phyloP scores from a whole-genome alignment of 2,329 filamentous ascomycete species.

The Aspergillus sp. region DNA sequence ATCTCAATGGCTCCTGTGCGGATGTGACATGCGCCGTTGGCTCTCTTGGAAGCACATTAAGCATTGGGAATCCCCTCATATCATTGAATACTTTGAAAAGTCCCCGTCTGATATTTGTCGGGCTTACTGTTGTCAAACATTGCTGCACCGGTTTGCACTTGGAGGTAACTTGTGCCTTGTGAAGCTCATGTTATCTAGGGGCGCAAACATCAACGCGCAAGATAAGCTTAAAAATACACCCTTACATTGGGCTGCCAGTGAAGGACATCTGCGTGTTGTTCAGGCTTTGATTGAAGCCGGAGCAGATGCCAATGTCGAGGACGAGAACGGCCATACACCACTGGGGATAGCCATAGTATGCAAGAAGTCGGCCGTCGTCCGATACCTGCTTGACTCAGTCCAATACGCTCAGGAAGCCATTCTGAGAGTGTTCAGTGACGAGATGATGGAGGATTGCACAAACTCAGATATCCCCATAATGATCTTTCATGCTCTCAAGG shows the following conservation, averaged over 20 bases:
- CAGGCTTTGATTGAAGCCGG: background rate
- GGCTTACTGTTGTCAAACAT: background rate
- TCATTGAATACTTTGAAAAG: background rate
- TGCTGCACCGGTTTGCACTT: background rate
- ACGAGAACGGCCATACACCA: background rate
- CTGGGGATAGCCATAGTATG: background rate
- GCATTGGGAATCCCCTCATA: background rate
- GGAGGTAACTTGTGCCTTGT: background rate
- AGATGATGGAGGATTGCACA: background rate
- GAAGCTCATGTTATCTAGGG: background rate
- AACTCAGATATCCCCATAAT: too few species aligned
- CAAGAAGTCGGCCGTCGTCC: background rate
- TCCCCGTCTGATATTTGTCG: background rate
- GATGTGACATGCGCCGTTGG: too few species aligned
- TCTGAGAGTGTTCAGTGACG: background rate
- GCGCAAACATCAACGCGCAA: background rate
- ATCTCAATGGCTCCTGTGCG: background rate
- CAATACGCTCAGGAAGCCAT: background rate
- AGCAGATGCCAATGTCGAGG: conserved; percentile 1
- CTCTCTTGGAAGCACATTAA: background rate
- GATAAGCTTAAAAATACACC: background rate
- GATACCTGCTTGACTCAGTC: background rate
- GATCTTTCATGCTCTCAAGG: background rate
- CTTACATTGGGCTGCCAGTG: background rate
- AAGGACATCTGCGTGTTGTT: background rate